A percentile compares a stretch with the other conserved stretches of the same genome.
These are phyloP conservation scores for Coelastrella sp. DNA, from an alignment of 139 green algal species.

Conservation along the genomic window DNA sequence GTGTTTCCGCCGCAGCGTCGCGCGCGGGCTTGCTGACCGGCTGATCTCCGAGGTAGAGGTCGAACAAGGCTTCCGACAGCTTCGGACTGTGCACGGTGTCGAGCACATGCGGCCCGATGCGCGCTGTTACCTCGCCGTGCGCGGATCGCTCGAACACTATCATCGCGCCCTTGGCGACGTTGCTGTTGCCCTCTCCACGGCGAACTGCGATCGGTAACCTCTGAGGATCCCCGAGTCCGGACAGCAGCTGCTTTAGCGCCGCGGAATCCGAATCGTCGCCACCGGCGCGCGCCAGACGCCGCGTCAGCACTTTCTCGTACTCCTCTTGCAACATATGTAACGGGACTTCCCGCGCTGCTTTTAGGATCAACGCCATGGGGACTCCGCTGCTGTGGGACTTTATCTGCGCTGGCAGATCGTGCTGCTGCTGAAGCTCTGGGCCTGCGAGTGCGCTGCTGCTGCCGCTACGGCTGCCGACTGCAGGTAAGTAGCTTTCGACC, in stretches of 20 bases:
- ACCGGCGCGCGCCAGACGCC: not conserved
- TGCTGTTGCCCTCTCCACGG: conserved; percentile 38
- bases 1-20: conserved; percentile 27
- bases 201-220: conserved; percentile 49
- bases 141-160: conserved; percentile 64
- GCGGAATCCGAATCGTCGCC: conserved; percentile 50
- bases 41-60: conserved; percentile 79
- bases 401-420: conserved; percentile 31
- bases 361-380: conserved; percentile 72
- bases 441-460: not conserved
- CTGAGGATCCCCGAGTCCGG: conserved; percentile 54
- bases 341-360: conserved; percentile 73
- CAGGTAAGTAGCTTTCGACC: not conserved
- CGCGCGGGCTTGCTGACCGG: conserved; percentile 70
- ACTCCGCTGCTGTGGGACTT: conserved; percentile 50
- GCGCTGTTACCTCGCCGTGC: not conserved
- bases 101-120: conserved; percentile 28
- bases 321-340: conserved; percentile 70
- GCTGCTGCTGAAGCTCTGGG: not conserved
- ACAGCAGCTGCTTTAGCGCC: conserved; percentile 66
- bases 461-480: not conserved
- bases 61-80: conserved; percentile 75
- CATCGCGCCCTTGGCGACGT: conserved; percentile 66
- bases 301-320: conserved; percentile 67
- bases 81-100: conserved; percentile 52